Conservation (phyloP, 2,329 filamentous ascomycete genomes). For the Pseudogymnoascus pannorum region DNA sequence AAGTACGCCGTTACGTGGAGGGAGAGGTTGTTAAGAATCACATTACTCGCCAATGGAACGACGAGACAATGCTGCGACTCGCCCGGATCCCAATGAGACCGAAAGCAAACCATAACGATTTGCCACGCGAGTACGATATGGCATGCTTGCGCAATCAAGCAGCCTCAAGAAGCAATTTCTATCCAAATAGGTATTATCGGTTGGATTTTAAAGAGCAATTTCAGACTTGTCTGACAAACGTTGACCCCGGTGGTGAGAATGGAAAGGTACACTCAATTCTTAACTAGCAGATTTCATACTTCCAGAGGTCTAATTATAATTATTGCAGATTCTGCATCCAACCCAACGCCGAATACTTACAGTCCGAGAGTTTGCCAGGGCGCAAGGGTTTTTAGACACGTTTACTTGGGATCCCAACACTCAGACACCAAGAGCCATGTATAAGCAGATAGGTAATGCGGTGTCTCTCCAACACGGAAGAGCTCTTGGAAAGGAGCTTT, state of each 20-base stretch:
- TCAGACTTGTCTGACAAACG: not conserved
- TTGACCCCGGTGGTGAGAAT: constrained; percentile 14
- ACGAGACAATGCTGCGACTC: not conserved
- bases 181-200: not conserved
- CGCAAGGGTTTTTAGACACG: constrained; percentile 16
- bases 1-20: not conserved
- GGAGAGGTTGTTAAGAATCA: not conserved
- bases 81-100: not conserved
- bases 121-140: not conserved
- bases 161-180: not conserved
- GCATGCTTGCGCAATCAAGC: not conserved
- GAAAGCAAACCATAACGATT: not conserved
- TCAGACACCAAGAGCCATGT: not conserved
- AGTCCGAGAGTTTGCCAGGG: constrained; percentile 16
- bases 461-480: constrained; percentile 14
- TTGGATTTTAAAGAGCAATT: not conserved
- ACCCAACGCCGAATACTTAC: constrained; percentile 12
- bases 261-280: constrained; percentile 12
- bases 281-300: not conserved
- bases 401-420: constrained; percentile 14
- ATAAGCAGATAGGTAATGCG: constrained; percentile 16
- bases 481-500: constrained; percentile 10
- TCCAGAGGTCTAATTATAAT: not conserved
- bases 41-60: not conserved
- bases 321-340: constrained; percentile 15